Conservation (phyloP, 2,329 filamentous ascomycete genomes). For the Pseudopyricularia cyperi region DNA sequence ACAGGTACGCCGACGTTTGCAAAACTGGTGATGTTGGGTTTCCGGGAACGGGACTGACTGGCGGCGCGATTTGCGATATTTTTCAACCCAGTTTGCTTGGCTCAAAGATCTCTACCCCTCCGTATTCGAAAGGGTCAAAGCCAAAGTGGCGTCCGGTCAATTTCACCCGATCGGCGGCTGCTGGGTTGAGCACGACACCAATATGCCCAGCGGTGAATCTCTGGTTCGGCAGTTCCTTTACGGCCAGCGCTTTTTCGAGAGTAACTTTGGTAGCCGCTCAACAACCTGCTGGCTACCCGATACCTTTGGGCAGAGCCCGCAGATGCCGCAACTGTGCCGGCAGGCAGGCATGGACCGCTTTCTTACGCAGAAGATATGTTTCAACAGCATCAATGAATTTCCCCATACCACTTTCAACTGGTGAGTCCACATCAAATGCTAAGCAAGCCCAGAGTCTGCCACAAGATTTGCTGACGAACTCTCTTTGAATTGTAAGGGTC, state of each 20-base stretch:
- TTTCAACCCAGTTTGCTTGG: constrained; percentile 36
- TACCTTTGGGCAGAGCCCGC: constrained; percentile 56
- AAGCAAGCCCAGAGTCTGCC: background rate
- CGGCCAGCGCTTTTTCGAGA: constrained; percentile 55
- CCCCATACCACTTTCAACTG: constrained; percentile 61
- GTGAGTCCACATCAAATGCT: constrained; percentile 12
- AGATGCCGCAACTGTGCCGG: constrained; percentile 53
- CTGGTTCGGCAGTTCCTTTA: constrained; percentile 55
- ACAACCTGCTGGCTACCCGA: constrained; percentile 58
- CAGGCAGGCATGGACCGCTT: constrained; percentile 56
- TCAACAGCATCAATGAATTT: constrained; percentile 65
- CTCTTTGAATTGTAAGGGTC: constrained; percentile 19
- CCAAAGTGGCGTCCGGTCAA: constrained; percentile 50
- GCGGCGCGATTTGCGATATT: constrained; percentile 26
- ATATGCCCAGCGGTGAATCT: constrained; percentile 54
- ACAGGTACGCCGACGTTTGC: background rate
- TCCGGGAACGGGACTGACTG: background rate
- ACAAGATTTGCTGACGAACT: no score
- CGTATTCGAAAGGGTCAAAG: constrained; percentile 52
- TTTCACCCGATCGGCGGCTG: constrained; percentile 58
- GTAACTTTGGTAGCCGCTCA: constrained; percentile 49
- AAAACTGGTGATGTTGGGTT: background rate
- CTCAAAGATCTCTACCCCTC: constrained; percentile 51
- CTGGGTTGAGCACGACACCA: constrained; percentile 61
- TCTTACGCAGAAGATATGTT: constrained; percentile 58